Percentiles rank a stretch among this genome's conserved stretches.
Evolutionary conservation across 345 rosid genomes (phyloP).

Genomic region (Trapa bicornis): DNA sequence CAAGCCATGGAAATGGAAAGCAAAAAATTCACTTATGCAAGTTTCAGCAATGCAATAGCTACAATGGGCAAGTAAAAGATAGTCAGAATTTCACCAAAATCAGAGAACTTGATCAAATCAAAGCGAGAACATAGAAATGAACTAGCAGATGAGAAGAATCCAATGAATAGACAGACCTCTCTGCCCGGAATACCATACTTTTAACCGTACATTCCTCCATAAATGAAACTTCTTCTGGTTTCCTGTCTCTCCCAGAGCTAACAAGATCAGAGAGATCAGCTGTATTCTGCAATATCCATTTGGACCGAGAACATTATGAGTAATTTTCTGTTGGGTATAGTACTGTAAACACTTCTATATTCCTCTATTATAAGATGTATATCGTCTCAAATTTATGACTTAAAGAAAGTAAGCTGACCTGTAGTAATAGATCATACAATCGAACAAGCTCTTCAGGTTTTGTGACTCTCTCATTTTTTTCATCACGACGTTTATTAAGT

Average conservation of each 20-base stretch:
- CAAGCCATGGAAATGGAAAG: background rate
- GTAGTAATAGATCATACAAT: conserved; percentile 74
- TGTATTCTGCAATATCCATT: conserved; percentile 54
- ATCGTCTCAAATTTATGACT: background rate
- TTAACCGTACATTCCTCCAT: conserved; percentile 60
- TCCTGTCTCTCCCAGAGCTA: conserved; percentile 91
- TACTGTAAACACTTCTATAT: background rate
- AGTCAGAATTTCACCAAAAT: background rate
- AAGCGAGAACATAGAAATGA: background rate
- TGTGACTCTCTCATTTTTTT: conserved; percentile 76
- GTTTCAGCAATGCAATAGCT: background rate
- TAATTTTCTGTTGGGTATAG: background rate
- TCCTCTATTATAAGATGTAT: background rate
- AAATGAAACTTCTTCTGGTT: conserved; percentile 79
- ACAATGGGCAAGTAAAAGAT: background rate
- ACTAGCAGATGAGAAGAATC: conserved; percentile 1
- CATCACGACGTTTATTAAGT: conserved; percentile 66
- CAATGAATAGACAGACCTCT: conserved; percentile 44
- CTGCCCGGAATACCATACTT: conserved; percentile 75
- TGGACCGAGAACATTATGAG: background rate
- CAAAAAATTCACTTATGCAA: background rate
- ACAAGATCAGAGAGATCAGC: conserved; percentile 93
- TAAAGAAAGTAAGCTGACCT: conserved; percentile 33
- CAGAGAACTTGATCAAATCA: background rate
- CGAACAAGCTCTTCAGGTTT: conserved; percentile 98